A percentile compares a stretch with the other conserved stretches of the same genome.
phyloP scores from a whole-genome alignment of 2,329 filamentous ascomycete genomes.

The Neofusicoccum laricinum region DNA sequence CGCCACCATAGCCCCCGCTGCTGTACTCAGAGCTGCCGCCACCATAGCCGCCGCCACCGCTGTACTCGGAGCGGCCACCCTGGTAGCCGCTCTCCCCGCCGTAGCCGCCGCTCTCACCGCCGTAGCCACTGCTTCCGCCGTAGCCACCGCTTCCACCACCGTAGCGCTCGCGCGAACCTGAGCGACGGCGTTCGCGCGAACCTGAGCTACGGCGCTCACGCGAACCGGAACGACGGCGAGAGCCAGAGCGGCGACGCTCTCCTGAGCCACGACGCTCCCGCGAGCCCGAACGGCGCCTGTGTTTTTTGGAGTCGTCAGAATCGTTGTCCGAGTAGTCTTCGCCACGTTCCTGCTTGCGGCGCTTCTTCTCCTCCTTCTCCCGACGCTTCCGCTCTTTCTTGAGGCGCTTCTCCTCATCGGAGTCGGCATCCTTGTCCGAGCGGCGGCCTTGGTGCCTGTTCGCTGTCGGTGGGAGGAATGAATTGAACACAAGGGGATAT shows the following conservation, averaged over 20 bases:
- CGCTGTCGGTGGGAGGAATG: background rate
- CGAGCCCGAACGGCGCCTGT: constrained; percentile 16
- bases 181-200: background rate
- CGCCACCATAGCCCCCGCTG: constrained; percentile 20
- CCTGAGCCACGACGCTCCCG: constrained; percentile 14
- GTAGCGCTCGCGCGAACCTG: constrained; percentile 1
- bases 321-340: background rate
- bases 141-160: constrained; percentile 15
- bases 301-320: background rate
- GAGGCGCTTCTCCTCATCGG: constrained; percentile 25
- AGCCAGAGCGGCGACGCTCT: background rate
- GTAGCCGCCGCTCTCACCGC: constrained; percentile 15
- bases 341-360: constrained; percentile 30
- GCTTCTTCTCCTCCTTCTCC: constrained; percentile 43
- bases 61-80: background rate
- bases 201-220: background rate
- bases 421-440: constrained; percentile 27
- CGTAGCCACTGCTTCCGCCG: constrained; percentile 2
- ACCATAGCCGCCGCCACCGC: constrained; percentile 12
- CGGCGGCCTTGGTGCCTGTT: constrained; percentile 34
- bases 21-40: background rate
- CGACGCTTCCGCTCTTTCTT: constrained; percentile 36
- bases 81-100: constrained; percentile 20
- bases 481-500: background rate
- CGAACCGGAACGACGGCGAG: background rate